Evolutionary conservation across 2,329 filamentous ascomycete species (phyloP), one percentile per base, ranked within the genome.

Genomic region (Cordyceps tenuipes): DNA sequence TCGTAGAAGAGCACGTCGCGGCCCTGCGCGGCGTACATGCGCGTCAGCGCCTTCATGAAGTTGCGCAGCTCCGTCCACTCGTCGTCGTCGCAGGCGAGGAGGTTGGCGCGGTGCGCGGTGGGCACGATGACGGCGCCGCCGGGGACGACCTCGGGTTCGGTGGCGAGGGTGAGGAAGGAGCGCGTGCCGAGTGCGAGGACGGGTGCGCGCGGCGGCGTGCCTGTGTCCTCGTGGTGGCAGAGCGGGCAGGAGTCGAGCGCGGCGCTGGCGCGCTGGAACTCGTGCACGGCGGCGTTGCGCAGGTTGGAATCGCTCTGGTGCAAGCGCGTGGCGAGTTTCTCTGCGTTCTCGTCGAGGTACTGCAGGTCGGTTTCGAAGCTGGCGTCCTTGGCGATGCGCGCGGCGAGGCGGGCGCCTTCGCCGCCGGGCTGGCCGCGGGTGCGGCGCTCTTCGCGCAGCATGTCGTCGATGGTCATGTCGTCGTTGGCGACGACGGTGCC

Each of bases 41-140:
- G 86, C 5, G 89, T 97, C 21, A 99, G 80, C 61, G 85, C 89
- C 77, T 99, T 99, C 93, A 97, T 97, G 71, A 99, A 99, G 72
- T 99, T 99, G 66, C 94, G 89, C 6, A 99, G 87, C 74, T 99
- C 94, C 70, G 99, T 94, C 95, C 95, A 99, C 72, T 99, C 94
- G 70, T 99, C 94, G 69, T 99, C 93, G 72, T 97, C 93, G 72
- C 94, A 99, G 73, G 97, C 93, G n/a, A 99, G 78, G 0, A 99
- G 83, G 71, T 97, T 99, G 26, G 81, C 85, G 57, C 87, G 87
- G 71, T 99, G 94, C 66, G 91, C 84, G 23, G 94, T 85, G 6
- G 94, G 94, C 3, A 92, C 91, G 63, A 99, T 94, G 61, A 94
- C 87, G 7, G 92, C 90, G 53, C 91, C 88, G 50, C 90, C 90